A percentile compares a stretch with the other conserved stretches of the same genome.
phyloP scores from a whole-genome alignment of 345 rosid species.

The Eucalyptus cladocalyx region DNA sequence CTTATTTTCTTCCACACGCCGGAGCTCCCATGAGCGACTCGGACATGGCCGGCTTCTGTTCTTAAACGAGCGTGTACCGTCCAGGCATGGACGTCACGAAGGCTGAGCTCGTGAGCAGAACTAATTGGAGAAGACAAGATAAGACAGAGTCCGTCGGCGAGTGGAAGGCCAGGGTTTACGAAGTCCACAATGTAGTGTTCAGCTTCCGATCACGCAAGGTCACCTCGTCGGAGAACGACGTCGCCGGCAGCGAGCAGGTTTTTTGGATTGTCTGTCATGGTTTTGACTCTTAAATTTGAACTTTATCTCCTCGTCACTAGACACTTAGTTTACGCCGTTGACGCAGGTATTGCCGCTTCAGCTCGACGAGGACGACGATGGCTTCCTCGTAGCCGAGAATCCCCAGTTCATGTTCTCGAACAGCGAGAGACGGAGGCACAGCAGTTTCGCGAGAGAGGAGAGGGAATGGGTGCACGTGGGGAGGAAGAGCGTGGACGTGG shows the following conservation, averaged over 20 bases:
- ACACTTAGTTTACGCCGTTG: background rate
- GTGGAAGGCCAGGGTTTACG: slow-evolving; percentile 76
- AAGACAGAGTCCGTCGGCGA: slow-evolving; percentile 64
- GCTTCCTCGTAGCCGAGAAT: slow-evolving; percentile 79
- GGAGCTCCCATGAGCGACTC: slow-evolving; percentile 50
- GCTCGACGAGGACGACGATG: slow-evolving; percentile 75
- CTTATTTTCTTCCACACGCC: slow-evolving; percentile 4
- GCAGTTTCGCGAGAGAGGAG: slow-evolving; percentile 81
- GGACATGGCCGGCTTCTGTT: slow-evolving; percentile 44
- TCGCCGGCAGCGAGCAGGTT: slow-evolving; percentile 53
- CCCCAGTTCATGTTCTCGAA: slow-evolving; percentile 32
- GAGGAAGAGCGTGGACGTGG: slow-evolving; percentile 57
- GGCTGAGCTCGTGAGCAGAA: slow-evolving; percentile 60
- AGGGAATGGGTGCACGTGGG: slow-evolving; percentile 48
- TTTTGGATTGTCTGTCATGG: background rate
- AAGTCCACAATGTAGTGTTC: slow-evolving; percentile 62
- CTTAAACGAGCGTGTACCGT: slow-evolving; percentile 63
- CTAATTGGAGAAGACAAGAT: slow-evolving; percentile 75
- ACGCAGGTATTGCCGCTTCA: slow-evolving; percentile 40
- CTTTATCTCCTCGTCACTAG: background rate
- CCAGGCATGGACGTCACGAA: slow-evolving; percentile 90
- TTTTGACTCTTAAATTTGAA: background rate
- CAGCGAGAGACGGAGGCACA: slow-evolving; percentile 54
- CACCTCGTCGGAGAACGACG: slow-evolving; percentile 21
- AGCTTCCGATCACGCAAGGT: slow-evolving; percentile 65